These are phyloP conservation scores for Berberis vulgaris DNA, from an alignment of 164 flowering plant genomes.

Conservation along the genomic window DNA sequence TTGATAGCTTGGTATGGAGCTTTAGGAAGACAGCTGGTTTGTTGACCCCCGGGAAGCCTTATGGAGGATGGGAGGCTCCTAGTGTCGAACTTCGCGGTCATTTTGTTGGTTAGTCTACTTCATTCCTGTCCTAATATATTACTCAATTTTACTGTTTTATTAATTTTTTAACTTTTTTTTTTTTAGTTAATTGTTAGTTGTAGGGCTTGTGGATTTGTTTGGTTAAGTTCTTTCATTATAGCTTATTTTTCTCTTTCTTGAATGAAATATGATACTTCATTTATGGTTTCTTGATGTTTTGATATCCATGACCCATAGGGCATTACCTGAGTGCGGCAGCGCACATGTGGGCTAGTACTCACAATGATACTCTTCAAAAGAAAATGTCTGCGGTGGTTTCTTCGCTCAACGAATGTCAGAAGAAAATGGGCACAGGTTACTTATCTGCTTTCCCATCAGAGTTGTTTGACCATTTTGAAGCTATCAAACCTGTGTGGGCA, in stretches of 20 bases:
- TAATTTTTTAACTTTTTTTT: neutral
- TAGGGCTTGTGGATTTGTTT: too few relatives aligned
- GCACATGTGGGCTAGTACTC: slow-evolving; percentile 91
- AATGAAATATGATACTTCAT: neutral
- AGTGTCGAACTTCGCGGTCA: slow-evolving; percentile 78
- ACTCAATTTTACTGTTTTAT: neutral
- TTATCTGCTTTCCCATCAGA: slow-evolving; percentile 93
- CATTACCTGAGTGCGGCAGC: slow-evolving; percentile 93
- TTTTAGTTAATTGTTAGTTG: neutral
- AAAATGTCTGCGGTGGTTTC: slow-evolving; percentile 66
- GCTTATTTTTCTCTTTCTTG: too few relatives aligned
- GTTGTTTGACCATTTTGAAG: slow-evolving; percentile 75
- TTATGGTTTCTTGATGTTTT: neutral
- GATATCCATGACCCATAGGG: slow-evolving; percentile 35
- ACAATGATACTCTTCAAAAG: slow-evolving; percentile 41
- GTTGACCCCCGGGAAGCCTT: slow-evolving; percentile 47
- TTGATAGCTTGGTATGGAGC: slow-evolving; percentile 80
- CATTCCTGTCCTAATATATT: neutral
- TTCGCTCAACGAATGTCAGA: slow-evolving; percentile 62
- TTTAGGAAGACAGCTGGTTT: slow-evolving; percentile 78
- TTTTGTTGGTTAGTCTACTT: slow-evolving; percentile 67
- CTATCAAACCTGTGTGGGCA: slow-evolving; percentile 80
- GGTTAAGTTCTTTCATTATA: too few relatives aligned
- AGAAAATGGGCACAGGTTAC: slow-evolving; percentile 71
- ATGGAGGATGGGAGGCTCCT: slow-evolving; percentile 85